These are phyloP conservation scores for Stylosanthes scabra DNA, from an alignment of 331 rosid genomes.

Conservation along the genomic window DNA sequence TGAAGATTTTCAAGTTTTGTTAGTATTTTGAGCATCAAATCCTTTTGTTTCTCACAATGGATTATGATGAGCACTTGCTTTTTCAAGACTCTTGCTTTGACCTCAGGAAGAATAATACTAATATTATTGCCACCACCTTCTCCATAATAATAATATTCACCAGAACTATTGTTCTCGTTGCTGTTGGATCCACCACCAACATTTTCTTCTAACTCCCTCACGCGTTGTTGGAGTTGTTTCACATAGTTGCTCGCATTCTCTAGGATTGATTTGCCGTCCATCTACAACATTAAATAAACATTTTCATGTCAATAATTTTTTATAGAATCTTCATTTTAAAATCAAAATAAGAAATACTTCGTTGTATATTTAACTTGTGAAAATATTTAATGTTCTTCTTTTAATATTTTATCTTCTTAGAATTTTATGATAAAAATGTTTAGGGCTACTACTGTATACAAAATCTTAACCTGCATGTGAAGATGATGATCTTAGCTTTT, in stretches of 20 bases:
- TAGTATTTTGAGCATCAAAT: constrained; percentile 38
- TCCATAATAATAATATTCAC: not conserved
- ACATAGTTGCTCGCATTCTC: constrained; percentile 67
- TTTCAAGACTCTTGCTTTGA: constrained; percentile 64
- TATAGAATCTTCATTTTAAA: not conserved
- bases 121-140: not conserved
- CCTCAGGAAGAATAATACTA: constrained; percentile 54
- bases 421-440: too few species aligned
- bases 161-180: not conserved
- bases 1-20: constrained; percentile 37
- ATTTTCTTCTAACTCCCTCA: constrained; percentile 56
- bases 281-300: constrained; percentile 36
- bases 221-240: constrained; percentile 64
- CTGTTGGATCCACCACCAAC: constrained; percentile 38
- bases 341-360: too few species aligned
- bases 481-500: not conserved
- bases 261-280: constrained; percentile 64
- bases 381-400: not conserved
- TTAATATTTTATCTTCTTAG: too few species aligned
- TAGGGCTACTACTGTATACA: too few species aligned
- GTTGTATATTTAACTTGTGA: too few species aligned
- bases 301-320: not conserved
- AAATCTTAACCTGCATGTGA: not conserved
- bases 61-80: constrained; percentile 37
- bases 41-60: constrained; percentile 45